Conservation (phyloP, 2,329 filamentous ascomycete genomes). For the Penicillium sp. region DNA sequence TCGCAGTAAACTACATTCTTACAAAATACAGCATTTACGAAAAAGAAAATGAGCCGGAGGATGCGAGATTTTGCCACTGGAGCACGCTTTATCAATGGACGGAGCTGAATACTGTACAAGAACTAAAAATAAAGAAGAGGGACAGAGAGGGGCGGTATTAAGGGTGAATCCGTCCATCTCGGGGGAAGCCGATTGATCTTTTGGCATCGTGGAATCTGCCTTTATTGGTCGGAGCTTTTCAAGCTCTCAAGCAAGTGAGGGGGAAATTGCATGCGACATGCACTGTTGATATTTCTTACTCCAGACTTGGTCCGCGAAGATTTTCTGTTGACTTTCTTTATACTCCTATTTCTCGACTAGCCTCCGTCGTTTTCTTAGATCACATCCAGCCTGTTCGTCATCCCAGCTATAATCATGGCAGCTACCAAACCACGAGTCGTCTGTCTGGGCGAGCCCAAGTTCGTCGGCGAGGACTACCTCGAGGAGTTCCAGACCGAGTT, state of each 20-base stretch:
- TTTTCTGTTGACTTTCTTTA: neutral
- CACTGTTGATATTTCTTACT: neutral
- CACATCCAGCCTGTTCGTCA: neutral
- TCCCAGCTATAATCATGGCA: conserved; percentile 1
- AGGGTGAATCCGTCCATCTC: no score
- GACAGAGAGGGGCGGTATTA: no score
- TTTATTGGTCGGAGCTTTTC: neutral
- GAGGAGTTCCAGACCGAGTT: conserved; percentile 37
- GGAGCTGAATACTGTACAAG: no score
- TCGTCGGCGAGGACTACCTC: conserved; percentile 38
- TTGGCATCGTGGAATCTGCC: neutral
- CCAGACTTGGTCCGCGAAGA: neutral
- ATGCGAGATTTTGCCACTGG: no score
- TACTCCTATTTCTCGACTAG: neutral
- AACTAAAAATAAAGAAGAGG: no score
- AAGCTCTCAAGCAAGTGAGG: neutral
- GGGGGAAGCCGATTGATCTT: neutral
- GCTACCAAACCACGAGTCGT: conserved; percentile 40
- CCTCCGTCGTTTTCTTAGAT: neutral
- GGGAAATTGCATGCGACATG: neutral
- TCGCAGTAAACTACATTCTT: no score
- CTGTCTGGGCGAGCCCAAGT: conserved; percentile 39
- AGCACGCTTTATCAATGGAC: no score
- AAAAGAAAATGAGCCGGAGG: no score
- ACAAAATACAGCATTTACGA: no score